A percentile compares a stretch with the other conserved stretches of the same genome.
phyloP scores from a whole-genome alignment of 2,329 filamentous ascomycete species.

The Aspergillus viridinutans region DNA sequence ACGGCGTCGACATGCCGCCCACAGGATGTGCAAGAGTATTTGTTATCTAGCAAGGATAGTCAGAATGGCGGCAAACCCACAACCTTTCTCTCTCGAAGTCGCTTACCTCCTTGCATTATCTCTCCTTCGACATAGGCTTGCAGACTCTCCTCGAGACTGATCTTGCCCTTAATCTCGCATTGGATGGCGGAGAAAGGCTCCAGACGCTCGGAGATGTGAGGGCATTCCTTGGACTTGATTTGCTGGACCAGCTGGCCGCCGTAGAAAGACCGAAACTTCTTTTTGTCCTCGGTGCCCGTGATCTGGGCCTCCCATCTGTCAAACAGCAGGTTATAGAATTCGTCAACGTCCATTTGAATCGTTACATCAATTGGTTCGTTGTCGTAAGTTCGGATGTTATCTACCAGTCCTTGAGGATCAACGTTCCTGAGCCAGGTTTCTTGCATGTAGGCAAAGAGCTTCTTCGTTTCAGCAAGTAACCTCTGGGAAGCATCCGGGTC shows the following conservation, averaged over 20 bases:
- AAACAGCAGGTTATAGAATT: constrained; percentile 93
- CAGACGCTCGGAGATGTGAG: constrained; percentile 84
- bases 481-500: constrained; percentile 57
- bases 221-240: constrained; percentile 89
- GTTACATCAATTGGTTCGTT: constrained; percentile 78
- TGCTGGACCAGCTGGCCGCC: constrained; percentile 90
- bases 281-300: constrained; percentile 62
- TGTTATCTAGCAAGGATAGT: constrained; percentile 64
- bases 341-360: constrained; percentile 96
- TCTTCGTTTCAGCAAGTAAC: constrained; percentile 72
- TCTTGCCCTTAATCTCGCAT: constrained; percentile 93
- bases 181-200: constrained; percentile 94
- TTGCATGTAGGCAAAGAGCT: constrained; percentile 81
- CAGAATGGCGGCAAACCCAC: constrained; percentile 9
- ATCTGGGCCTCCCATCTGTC: constrained; percentile 87
- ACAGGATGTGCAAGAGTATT: constrained; percentile 93
- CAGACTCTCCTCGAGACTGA: constrained; percentile 76
- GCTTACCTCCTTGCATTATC: constrained; percentile 79
- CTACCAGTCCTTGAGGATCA: constrained; percentile 68
- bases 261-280: constrained; percentile 74
- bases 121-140: constrained; percentile 95
- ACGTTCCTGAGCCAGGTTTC: constrained; percentile 69
- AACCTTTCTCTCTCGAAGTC: constrained; percentile 3
- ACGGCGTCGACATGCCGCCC: constrained; percentile 87
- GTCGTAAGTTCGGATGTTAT: constrained; percentile 76